Percentiles rank a stretch among this genome's conserved stretches.
Conservation (phyloP, 2,329 filamentous ascomycete species). For the Fusarium verrucosum region DNA sequence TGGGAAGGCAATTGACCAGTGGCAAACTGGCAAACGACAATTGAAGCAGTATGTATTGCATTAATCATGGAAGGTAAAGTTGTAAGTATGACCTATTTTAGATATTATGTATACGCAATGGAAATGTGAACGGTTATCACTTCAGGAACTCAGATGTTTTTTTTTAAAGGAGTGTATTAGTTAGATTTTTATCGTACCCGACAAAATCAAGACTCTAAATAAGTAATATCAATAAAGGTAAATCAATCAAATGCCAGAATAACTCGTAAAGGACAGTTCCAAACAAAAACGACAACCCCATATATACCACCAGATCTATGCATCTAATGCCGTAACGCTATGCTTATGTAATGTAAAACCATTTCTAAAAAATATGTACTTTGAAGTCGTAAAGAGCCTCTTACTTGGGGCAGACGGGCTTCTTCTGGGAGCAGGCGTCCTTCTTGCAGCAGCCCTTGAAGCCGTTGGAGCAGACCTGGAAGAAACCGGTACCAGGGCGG, state of each 20-base stretch:
- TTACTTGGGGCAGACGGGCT: slow-evolving; percentile 32
- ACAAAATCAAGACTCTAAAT: slow-evolving; percentile 29
- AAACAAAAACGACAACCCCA: slow-evolving; percentile 9
- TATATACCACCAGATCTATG: slow-evolving; percentile 6
- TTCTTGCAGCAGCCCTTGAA: slow-evolving; percentile 35
- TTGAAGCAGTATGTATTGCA: slow-evolving; percentile 22
- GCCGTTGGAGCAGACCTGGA: slow-evolving; percentile 26
- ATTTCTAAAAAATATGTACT: background rate
- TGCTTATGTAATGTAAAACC: background rate
- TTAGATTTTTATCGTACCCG: slow-evolving; percentile 22
- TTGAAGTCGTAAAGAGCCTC: background rate
- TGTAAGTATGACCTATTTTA: too few relatives aligned
- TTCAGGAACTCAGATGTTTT: background rate
- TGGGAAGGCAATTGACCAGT: slow-evolving; percentile 19
- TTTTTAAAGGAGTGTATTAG: slow-evolving; percentile 28
- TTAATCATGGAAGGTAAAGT: background rate
- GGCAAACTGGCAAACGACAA: background rate
- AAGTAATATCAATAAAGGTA: slow-evolving; percentile 4
- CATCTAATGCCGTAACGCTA: slow-evolving; percentile 13
- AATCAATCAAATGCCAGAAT: slow-evolving; percentile 20
- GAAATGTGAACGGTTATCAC: background rate
- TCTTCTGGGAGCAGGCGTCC: slow-evolving; percentile 24
- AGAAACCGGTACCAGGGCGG: slow-evolving; percentile 9
- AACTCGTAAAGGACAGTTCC: slow-evolving; percentile 3
- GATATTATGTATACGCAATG: too few relatives aligned